phyloP scores from a whole-genome alignment of 331 rosid genomes.

The Arachis monticola region DNA sequence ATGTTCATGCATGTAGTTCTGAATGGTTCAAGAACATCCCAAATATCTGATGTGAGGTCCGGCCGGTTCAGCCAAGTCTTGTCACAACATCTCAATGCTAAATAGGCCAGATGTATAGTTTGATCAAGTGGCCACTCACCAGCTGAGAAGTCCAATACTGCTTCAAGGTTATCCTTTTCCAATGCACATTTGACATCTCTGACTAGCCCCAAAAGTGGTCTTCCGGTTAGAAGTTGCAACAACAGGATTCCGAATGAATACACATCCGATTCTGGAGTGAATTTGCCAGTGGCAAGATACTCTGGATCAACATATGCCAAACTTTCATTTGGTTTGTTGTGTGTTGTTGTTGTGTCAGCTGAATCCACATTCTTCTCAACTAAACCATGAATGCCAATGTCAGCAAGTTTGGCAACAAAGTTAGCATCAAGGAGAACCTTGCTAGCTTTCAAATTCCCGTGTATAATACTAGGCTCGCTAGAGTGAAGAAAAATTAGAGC shows the following conservation, averaged over 20 bases:
- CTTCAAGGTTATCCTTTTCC: constrained; percentile 54
- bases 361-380: constrained; percentile 54
- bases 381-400: constrained; percentile 64
- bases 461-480: constrained; percentile 66
- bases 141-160: constrained; percentile 77
- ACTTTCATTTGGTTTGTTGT: constrained; percentile 39
- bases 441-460: constrained; percentile 86
- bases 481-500: constrained; percentile 83
- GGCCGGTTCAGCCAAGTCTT: too few relatives aligned
- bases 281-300: constrained; percentile 61
- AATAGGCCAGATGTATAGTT: constrained; percentile 63
- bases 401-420: constrained; percentile 69
- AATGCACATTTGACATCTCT: constrained; percentile 73
- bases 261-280: constrained; percentile 73
- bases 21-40: too few relatives aligned
- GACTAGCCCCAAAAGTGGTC: constrained; percentile 57
- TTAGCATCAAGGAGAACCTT: constrained; percentile 85
- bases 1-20: too few relatives aligned
- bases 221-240: constrained; percentile 53
- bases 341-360: constrained; percentile 31
- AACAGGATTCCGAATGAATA: constrained; percentile 80
- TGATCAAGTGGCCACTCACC: constrained; percentile 89
- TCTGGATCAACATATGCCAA: constrained; percentile 75
- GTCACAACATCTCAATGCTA: constrained; percentile 52
- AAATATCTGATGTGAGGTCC: too few relatives aligned